Evolutionary conservation across 257 asterid species (phyloP).

Genomic region (Paulownia fortunei): DNA sequence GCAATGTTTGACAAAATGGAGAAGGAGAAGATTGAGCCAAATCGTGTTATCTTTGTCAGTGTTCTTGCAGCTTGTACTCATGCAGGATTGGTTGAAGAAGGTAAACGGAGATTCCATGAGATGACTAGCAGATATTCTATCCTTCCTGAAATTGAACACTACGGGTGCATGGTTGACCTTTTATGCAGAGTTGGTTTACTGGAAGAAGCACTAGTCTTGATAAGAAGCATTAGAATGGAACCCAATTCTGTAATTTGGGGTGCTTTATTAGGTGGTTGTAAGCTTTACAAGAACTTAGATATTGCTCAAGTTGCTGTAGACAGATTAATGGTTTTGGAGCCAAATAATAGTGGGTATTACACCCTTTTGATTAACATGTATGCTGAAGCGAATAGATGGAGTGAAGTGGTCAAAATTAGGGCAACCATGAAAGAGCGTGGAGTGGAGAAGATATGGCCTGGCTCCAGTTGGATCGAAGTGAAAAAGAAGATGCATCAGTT

Average conservation of each 20-base stretch:
- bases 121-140: conserved; percentile 55
- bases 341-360: conserved; percentile 65
- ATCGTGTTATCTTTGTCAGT: conserved; percentile 69
- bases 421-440: conserved; percentile 60
- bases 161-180: conserved; percentile 87
- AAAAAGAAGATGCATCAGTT: conserved; percentile 60
- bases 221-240: conserved; percentile 67
- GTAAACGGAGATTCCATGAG: conserved; percentile 55
- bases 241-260: conserved; percentile 85
- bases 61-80: conserved; percentile 82
- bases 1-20: conserved; percentile 58
- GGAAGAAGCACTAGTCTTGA: conserved; percentile 74
- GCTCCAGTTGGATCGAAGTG: conserved; percentile 81
- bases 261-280: conserved; percentile 77
- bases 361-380: conserved; percentile 67
- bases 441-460: conserved; percentile 66
- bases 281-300: conserved; percentile 70
- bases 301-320: conserved; percentile 69
- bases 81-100: conserved; percentile 77
- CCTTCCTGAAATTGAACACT: conserved; percentile 72
- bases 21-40: conserved; percentile 64
- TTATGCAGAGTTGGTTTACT: conserved; percentile 75
- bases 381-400: conserved; percentile 78
- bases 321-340: conserved; percentile 61
- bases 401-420: conserved; percentile 63